Conservation (phyloP, 768 basidiomycete species). For the Holtermannia corniformis region DNA sequence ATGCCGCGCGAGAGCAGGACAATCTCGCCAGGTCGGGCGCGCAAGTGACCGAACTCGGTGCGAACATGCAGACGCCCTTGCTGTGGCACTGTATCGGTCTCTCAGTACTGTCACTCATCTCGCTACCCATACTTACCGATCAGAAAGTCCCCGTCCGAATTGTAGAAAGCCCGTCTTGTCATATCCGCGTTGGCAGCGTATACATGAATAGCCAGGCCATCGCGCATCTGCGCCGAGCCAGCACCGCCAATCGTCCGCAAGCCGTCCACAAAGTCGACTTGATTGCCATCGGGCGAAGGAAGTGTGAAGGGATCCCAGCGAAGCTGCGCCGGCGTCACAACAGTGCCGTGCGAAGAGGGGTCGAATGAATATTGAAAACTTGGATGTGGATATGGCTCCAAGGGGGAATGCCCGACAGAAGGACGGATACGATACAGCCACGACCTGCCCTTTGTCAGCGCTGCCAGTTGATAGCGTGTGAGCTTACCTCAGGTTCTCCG, state of each 20-base stretch:
- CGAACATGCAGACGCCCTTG: slow-evolving; percentile 59
- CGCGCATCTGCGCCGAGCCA: slow-evolving; percentile 55
- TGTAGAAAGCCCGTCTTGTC: slow-evolving; percentile 54
- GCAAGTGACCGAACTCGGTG: slow-evolving; percentile 58
- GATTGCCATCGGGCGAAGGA: slow-evolving; percentile 30
- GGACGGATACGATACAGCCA: slow-evolving; percentile 62
- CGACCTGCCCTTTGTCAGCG: no score
- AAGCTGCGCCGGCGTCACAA: not conserved
- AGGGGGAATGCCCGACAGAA: slow-evolving; percentile 59
- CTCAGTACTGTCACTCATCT: not conserved
- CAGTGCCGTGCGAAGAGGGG: not conserved
- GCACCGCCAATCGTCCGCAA: slow-evolving; percentile 57
- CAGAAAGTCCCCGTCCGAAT: slow-evolving; percentile 59
- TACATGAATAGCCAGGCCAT: slow-evolving; percentile 58
- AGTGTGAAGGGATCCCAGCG: not conserved
- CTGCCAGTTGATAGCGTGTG: no score
- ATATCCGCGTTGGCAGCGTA: slow-evolving; percentile 55
- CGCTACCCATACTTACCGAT: slow-evolving; percentile 36
- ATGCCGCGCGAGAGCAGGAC: slow-evolving; percentile 59
- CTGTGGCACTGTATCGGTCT: slow-evolving; percentile 53
- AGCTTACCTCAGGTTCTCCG: slow-evolving; percentile 48
- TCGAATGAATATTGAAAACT: slow-evolving; percentile 32
- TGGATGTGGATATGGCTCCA: slow-evolving; percentile 52
- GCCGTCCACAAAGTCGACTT: slow-evolving; percentile 56
- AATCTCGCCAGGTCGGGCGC: slow-evolving; percentile 58